Evolutionary conservation across 306 rosid species (phyloP).

Genomic region (Casuarina cunninghamiana): DNA sequence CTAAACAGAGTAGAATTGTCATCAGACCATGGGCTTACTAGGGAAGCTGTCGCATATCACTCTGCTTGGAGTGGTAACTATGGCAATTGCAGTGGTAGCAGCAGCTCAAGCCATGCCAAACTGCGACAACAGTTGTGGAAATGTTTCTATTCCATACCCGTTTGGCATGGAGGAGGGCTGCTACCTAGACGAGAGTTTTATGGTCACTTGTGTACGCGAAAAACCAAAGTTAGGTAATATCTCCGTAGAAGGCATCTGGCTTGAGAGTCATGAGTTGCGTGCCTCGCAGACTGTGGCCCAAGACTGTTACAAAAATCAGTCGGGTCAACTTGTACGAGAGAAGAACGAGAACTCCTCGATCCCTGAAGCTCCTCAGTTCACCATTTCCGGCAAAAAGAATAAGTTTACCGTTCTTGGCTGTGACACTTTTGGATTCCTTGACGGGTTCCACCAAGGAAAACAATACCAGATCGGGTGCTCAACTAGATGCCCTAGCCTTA

Average conservation of each 20-base stretch:
- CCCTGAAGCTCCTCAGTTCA: background rate
- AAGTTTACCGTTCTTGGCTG: slow-evolving; percentile 31
- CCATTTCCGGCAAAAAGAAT: slow-evolving; percentile 26
- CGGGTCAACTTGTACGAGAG: background rate
- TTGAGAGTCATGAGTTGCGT: no score
- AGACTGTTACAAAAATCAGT: slow-evolving; percentile 4
- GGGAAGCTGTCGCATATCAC: background rate
- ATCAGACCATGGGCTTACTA: background rate
- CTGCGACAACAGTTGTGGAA: slow-evolving; percentile 35
- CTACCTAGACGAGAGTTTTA: background rate
- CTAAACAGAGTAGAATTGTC: background rate
- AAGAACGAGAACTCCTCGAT: no score
- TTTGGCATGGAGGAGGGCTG: slow-evolving; percentile 33
- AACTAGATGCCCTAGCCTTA: background rate
- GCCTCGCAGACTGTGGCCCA: background rate
- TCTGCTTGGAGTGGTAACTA: background rate
- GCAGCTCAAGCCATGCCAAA: background rate
- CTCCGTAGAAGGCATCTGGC: no score
- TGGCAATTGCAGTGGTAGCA: background rate
- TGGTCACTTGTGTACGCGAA: background rate
- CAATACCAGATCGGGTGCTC: slow-evolving; percentile 2
- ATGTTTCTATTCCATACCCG: slow-evolving; percentile 45
- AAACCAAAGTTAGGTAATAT: no score
- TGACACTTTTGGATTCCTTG: background rate
- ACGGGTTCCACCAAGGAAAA: accelerated